phyloP scores from a whole-genome alignment of 2,329 filamentous ascomycete species.

The Hymenoscyphus albidus region DNA sequence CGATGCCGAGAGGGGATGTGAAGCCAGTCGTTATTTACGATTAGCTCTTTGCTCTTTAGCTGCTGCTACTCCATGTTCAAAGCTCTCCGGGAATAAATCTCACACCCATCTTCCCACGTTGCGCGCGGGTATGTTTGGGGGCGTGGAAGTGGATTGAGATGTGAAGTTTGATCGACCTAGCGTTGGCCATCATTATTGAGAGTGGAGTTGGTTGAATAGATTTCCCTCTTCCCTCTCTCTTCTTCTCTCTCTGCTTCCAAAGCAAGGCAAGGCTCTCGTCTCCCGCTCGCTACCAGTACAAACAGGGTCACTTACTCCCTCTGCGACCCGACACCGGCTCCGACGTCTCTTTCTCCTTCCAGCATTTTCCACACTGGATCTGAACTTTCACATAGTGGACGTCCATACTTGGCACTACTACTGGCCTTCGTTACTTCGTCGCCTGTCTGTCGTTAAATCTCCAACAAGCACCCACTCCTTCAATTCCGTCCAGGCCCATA shows the following conservation, averaged over 20 bases:
- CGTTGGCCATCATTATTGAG: background rate
- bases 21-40: background rate
- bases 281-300: background rate
- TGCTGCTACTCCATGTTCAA: background rate
- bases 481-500: background rate
- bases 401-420: background rate
- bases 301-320: background rate
- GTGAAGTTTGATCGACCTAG: background rate
- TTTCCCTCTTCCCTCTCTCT: background rate
- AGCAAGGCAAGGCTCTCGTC: background rate
- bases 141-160: background rate
- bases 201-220: slow-evolving; percentile 2
- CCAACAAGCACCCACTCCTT: background rate
- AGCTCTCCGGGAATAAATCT: background rate
- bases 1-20: background rate
- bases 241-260: background rate
- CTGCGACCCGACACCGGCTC: background rate
- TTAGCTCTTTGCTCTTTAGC: too few relatives aligned
- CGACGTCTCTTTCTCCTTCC: background rate
- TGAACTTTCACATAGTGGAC: background rate
- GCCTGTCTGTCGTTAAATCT: background rate
- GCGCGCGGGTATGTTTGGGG: background rate
- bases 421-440: background rate
- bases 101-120: background rate
- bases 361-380: background rate